Base-by-base conservation (phyloP, 2,329 filamentous ascomycete genomes). In the Pestalotiopsis sp. region DNA sequence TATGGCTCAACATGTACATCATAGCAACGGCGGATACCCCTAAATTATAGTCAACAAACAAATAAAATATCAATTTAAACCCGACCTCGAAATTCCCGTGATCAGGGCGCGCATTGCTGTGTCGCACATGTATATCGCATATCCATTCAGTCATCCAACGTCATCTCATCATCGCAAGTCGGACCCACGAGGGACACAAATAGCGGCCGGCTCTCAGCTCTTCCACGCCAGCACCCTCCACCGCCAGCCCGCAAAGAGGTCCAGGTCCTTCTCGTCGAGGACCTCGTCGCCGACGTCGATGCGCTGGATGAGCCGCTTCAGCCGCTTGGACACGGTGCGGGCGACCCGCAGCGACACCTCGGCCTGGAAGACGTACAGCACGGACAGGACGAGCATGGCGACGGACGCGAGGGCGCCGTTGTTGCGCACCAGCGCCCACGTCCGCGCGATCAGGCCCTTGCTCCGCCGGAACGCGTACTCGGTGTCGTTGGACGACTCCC, bases 321-420 rank as follows among this genome's bases (percentile, higher is more conserved):
- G 73, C 36, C 86, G 79, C 75, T 84, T 85, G 38, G 82, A 80
- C 20, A 87, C 77, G 3, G 86, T 88, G 73, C 81, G 82, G 12
- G 85, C 86, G 3, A 88, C 86, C 4, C 86, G 83, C 61, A 89
- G 75, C 66, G 85, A 82, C 23, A 90, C 87, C 75, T 90, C 87
- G 74, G 87, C 88, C 73, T 85, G 83, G 70, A 90, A 90, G 13
- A 89, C 83, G 75, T 87, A 89, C 52, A 89, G 78, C 23, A 88
- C 84, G 2, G 86, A 84, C 70, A 89, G 85, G 2, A 89, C 85
- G 39, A 89, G 84, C 71, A 87, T 84, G 9, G 84, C 84, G 11
- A 88, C 70, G 45, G 83, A 83, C 1, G 86, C 86, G 31, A 88
- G 75, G 2, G 81, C 75, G 14, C 83, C 83, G 14, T 80, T 81